These are phyloP conservation scores for Hypomyces rosellus DNA, from an alignment of 2,329 filamentous ascomycete species.

Conservation along the genomic window DNA sequence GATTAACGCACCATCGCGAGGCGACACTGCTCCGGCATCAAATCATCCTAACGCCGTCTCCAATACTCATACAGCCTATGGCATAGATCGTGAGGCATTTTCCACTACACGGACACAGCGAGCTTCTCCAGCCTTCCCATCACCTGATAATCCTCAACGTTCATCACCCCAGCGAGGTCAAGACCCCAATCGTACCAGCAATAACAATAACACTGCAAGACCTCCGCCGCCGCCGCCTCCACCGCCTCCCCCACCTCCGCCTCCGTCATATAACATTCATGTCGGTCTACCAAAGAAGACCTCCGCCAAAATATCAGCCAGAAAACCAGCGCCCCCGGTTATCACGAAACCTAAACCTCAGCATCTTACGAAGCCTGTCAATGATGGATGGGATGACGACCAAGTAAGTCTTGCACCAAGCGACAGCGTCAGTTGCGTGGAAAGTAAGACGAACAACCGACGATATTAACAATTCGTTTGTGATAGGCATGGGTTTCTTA, in stretches of 20 bases:
- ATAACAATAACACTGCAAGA: background rate
- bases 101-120: no score
- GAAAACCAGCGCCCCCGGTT: constrained; percentile 19
- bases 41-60: no score
- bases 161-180: background rate
- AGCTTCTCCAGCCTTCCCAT: no score
- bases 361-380: constrained; percentile 16
- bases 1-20: no score
- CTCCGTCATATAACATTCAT: background rate
- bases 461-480: no score
- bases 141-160: background rate
- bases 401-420: constrained; percentile 49
- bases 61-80: no score
- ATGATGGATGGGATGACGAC: constrained; percentile 41
- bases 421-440: constrained; percentile 59
- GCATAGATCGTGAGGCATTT: no score
- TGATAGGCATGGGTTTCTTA: no score
- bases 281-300: background rate
- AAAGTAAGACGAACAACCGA: constrained; percentile 22
- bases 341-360: constrained; percentile 27
- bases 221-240: background rate
- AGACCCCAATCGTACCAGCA: background rate
- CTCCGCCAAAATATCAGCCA: constrained; percentile 3
- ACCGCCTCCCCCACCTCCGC: background rate
- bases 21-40: no score